Evolutionary conservation across 106 monocot species (phyloP).

Genomic region (Dioscorea zingiberensis): DNA sequence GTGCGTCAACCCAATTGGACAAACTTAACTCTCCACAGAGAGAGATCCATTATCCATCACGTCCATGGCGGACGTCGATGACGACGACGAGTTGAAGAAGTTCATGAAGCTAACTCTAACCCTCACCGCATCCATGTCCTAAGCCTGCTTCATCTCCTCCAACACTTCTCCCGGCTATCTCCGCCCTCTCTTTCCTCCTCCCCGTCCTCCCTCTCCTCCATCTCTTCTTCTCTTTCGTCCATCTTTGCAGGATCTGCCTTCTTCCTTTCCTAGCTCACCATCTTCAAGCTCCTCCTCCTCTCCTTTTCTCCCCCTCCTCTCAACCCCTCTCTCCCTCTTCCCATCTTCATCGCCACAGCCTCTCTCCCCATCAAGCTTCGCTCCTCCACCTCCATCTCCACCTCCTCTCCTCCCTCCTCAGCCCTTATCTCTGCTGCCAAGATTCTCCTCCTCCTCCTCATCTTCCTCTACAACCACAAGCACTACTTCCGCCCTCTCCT

Average conservation of each 20-base stretch:
- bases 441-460: slow-evolving; percentile 9
- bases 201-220: slow-evolving; percentile 51
- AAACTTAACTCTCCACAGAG: no score
- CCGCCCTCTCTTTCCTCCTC: slow-evolving; percentile 40
- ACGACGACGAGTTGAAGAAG: slow-evolving; percentile 7
- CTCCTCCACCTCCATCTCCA: background rate
- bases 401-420: background rate
- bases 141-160: slow-evolving; percentile 40
- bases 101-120: slow-evolving; percentile 10
- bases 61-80: background rate
- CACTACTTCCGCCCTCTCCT: slow-evolving; percentile 9
- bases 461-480: slow-evolving; percentile 21
- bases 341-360: slow-evolving; percentile 23
- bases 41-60: no score
- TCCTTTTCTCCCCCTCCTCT: slow-evolving; percentile 61
- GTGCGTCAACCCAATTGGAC: no score
- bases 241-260: slow-evolving; percentile 53
- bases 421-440: background rate
- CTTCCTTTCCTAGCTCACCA: slow-evolving; percentile 71
- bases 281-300: slow-evolving; percentile 88
- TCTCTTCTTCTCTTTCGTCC: slow-evolving; percentile 49
- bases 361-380: slow-evolving; percentile 40
- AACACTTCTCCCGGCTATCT: slow-evolving; percentile 23
- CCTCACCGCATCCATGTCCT: slow-evolving; percentile 20
- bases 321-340: slow-evolving; percentile 39